These are phyloP conservation scores for Alectoria sarmentosa DNA, from an alignment of 495 filamentous ascomycete genomes.

Conservation along the genomic window DNA sequence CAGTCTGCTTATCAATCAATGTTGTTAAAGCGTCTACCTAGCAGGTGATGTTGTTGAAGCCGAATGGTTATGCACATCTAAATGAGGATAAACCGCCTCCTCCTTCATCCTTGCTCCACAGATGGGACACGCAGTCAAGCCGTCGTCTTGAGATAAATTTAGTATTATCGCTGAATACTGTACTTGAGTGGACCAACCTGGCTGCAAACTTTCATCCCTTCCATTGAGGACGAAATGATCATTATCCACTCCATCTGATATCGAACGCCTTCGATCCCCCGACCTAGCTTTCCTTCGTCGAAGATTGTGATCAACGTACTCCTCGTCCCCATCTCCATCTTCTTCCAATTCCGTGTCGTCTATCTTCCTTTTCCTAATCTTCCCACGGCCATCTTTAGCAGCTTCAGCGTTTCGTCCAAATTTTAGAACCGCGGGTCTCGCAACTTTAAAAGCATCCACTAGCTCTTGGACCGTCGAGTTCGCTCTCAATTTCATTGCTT, in stretches of 20 bases:
- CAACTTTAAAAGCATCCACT: conserved; percentile 66
- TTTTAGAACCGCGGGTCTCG: conserved; percentile 53
- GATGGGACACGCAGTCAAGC: conserved; percentile 73
- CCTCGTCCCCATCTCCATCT: conserved; percentile 27
- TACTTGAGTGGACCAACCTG: not conserved
- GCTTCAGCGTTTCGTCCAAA: conserved; percentile 44
- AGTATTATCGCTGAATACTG: conserved; percentile 3
- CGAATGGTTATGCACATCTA: conserved; percentile 48
- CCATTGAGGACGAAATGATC: conserved; percentile 35
- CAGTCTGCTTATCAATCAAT: not conserved
- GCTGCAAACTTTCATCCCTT: conserved; percentile 12
- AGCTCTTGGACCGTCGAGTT: conserved; percentile 81
- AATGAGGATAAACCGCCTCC: conserved; percentile 62
- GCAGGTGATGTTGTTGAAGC: not conserved
- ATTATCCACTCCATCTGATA: conserved; percentile 16
- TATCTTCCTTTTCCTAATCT: conserved; percentile 45
- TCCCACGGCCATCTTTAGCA: conserved; percentile 16
- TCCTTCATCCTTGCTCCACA: conserved; percentile 72
- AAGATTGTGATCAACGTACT: conserved; percentile 12
- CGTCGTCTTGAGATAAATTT: conserved; percentile 48
- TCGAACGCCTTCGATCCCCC: conserved; percentile 25
- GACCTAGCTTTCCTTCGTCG: conserved; percentile 39
- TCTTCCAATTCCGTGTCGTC: conserved; percentile 42
- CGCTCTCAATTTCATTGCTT: conserved; percentile 73
- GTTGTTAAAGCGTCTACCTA: conserved; percentile 4